phyloP scores from a whole-genome alignment of 352 stramenopile species.

The Phytophthora pini region DNA sequence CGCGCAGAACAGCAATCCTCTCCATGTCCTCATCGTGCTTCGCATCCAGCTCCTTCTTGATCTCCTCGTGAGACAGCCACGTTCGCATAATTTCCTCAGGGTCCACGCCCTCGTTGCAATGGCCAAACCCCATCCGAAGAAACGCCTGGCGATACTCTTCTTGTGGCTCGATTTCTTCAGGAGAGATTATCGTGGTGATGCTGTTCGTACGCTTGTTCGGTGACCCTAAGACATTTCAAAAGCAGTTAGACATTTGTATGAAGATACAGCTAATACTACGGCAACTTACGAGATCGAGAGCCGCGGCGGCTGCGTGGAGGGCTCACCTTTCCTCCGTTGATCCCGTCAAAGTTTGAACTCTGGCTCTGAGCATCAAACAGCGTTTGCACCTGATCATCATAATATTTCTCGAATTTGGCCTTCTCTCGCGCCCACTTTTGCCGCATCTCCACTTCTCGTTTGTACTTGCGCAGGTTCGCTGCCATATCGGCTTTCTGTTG shows the following conservation, averaged over 20 bases:
- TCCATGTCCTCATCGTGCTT: slow-evolving; percentile 73
- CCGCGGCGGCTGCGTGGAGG: slow-evolving; percentile 9
- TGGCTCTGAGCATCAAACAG: slow-evolving; percentile 25
- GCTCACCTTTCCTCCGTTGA: background rate
- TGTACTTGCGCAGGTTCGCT: slow-evolving; percentile 63
- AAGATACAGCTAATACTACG: background rate
- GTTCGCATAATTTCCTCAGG: slow-evolving; percentile 75
- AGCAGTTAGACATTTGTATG: background rate
- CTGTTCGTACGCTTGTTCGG: slow-evolving; percentile 21
- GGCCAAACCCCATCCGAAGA: slow-evolving; percentile 70
- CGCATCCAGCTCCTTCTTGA: slow-evolving; percentile 70
- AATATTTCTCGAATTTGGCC: slow-evolving; percentile 87
- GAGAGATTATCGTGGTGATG: background rate
- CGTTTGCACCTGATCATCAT: slow-evolving; percentile 72
- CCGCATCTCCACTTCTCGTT: slow-evolving; percentile 69
- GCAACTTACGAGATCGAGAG: slow-evolving; percentile 21
- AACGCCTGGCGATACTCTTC: slow-evolving; percentile 68
- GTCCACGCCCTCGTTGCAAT: slow-evolving; percentile 59
- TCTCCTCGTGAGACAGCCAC: slow-evolving; percentile 67
- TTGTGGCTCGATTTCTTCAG: slow-evolving; percentile 33
- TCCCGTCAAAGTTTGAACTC: background rate
- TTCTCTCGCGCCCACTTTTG: slow-evolving; percentile 84
- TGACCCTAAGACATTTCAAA: slow-evolving; percentile 14
- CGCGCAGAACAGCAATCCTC: slow-evolving; percentile 51
- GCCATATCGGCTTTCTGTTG: slow-evolving; percentile 81